phyloP scores from a whole-genome alignment of 345 rosid genomes.

The Aquilaria sinensis region DNA sequence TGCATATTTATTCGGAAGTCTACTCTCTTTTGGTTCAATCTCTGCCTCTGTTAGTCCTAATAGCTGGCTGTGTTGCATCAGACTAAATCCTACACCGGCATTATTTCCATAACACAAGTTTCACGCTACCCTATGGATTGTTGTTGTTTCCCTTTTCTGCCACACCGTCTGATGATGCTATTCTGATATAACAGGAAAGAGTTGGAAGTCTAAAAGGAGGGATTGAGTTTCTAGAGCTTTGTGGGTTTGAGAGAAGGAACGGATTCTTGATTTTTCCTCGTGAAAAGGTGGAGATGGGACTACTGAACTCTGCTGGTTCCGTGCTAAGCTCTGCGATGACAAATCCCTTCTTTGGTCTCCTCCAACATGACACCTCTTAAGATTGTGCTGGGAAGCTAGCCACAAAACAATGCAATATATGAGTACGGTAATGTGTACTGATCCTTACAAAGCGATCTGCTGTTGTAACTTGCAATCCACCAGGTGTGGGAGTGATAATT shows the following conservation, averaged over 20 bases:
- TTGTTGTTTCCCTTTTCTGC: background rate
- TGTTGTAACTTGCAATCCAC: too few species aligned
- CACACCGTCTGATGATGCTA: background rate
- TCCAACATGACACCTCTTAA: slow-evolving; percentile 15
- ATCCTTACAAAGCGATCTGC: too few species aligned
- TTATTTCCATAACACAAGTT: too few species aligned
- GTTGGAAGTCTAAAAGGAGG: slow-evolving; percentile 56
- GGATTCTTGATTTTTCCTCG: slow-evolving; percentile 44
- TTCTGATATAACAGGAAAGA: slow-evolving; percentile 37
- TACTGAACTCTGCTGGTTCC: slow-evolving; percentile 47
- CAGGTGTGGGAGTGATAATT: too few species aligned
- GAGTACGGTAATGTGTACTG: too few species aligned
- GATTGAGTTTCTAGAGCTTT: slow-evolving; percentile 71
- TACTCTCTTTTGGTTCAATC: too few species aligned
- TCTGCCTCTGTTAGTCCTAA: too few species aligned
- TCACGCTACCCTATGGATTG: background rate
- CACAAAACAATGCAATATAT: too few species aligned
- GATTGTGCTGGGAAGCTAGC: too few species aligned
- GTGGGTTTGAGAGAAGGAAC: slow-evolving; percentile 64
- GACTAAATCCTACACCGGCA: background rate
- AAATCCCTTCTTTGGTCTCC: slow-evolving; percentile 74
- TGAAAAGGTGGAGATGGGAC: slow-evolving; percentile 35
- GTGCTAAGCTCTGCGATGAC: slow-evolving; percentile 49
- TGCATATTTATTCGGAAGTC: too few species aligned
- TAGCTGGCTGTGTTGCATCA: background rate